Conservation (phyloP, 805 yeast species). For the Saturnispora gosingensis region DNA sequence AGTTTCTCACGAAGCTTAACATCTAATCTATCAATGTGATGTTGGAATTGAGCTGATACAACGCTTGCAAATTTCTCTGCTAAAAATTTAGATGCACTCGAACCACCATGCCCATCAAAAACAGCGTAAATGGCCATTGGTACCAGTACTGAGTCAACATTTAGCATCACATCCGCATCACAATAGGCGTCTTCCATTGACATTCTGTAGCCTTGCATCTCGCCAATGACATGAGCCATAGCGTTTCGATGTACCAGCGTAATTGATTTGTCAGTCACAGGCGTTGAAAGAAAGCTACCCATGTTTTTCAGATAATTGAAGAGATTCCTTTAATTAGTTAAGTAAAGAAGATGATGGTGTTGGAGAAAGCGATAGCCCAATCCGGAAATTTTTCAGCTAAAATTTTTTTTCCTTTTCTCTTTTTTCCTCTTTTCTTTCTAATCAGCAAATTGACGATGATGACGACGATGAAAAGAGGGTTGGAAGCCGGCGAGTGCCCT, state of each 20-base stretch:
- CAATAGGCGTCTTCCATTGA: constrained; percentile 73
- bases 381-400: not conserved
- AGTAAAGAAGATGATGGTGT: not conserved
- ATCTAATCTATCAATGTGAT: constrained; percentile 14
- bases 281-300: constrained; percentile 73
- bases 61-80: constrained; percentile 31
- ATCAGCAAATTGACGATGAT: not conserved
- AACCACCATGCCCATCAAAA: constrained; percentile 81
- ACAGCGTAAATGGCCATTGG: constrained; percentile 49
- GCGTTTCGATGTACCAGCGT: constrained; percentile 37
- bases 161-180: constrained; percentile 26
- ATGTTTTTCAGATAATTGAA: constrained; percentile 25
- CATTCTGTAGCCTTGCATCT: constrained; percentile 71
- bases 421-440: not conserved
- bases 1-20: constrained; percentile 12
- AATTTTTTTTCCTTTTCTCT: not conserved
- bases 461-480: not conserved
- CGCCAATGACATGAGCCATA: constrained; percentile 53
- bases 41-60: constrained; percentile 15
- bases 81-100: constrained; percentile 46
- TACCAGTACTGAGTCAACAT: not conserved
- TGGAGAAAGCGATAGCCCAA: not conserved
- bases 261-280: constrained; percentile 58
- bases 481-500: not conserved
- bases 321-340: not conserved